Evolutionary conservation across 257 asterid species (phyloP).

Genomic region (Nyctanthes arbortristis): DNA sequence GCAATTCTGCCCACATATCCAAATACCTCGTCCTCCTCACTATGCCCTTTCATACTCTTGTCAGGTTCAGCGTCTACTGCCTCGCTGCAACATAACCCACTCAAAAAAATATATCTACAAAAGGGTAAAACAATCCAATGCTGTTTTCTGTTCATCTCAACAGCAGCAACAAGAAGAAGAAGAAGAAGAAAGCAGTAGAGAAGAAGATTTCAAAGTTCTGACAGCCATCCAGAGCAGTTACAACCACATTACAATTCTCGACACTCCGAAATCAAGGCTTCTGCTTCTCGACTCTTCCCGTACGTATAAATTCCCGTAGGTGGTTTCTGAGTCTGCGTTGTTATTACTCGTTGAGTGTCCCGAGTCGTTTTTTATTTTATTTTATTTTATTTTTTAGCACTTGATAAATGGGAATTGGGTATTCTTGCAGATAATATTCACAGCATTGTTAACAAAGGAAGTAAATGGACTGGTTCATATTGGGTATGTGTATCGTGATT

Average conservation of each 20-base stretch:
- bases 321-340: not conserved
- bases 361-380: no score
- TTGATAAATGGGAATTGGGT: no score
- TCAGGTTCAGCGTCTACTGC: not conserved
- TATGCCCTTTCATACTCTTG: not conserved
- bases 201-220: constrained; percentile 44
- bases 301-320: constrained; percentile 21
- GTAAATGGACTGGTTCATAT: constrained; percentile 72
- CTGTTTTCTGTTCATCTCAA: not conserved
- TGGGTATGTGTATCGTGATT: constrained; percentile 54
- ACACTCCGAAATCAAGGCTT: constrained; percentile 51
- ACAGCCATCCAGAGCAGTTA: constrained; percentile 45
- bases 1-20: not conserved
- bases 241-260: constrained; percentile 61
- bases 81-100: not conserved
- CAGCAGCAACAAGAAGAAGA: not conserved
- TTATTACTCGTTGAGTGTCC: no score
- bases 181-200: constrained; percentile 28
- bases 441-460: constrained; percentile 55
- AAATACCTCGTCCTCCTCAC: not conserved
- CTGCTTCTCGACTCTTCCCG: constrained; percentile 74
- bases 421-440: constrained; percentile 75
- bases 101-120: not conserved
- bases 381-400: no score
- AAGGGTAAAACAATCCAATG: not conserved